Percentiles rank a stretch among this genome's conserved stretches.
Evolutionary conservation across 441 rosid genomes (phyloP).

Genomic region (Raphanus hybrid): DNA sequence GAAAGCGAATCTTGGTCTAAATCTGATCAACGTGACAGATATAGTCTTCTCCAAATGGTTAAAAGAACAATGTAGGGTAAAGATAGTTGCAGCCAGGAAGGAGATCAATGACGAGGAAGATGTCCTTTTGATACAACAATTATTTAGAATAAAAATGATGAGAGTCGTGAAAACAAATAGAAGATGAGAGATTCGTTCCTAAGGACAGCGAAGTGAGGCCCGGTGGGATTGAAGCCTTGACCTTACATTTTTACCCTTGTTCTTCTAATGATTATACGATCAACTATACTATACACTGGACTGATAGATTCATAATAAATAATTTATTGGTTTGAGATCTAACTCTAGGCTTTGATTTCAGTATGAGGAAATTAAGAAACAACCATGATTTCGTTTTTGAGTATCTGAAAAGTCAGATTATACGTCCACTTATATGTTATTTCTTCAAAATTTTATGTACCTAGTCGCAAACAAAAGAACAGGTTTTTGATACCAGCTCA

Average conservation of each 20-base stretch:
- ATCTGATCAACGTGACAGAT: constrained; percentile 1
- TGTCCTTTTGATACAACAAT: constrained; percentile 19
- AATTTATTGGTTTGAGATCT: not conserved
- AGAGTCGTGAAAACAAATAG: constrained; percentile 17
- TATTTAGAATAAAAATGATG: constrained; percentile 28
- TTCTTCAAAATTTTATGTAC: not conserved
- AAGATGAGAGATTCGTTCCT: constrained; percentile 21
- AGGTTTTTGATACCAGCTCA: not conserved
- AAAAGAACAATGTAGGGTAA: constrained; percentile 18
- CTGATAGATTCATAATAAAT: not conserved
- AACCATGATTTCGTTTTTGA: not conserved
- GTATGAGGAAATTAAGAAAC: not conserved
- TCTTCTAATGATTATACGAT: not conserved
- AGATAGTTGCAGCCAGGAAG: constrained; percentile 35
- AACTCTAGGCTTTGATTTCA: not conserved
- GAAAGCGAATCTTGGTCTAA: constrained; percentile 7
- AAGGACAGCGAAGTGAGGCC: constrained; percentile 31
- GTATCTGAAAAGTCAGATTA: not conserved
- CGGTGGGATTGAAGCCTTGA: constrained; percentile 6
- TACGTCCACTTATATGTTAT: not conserved
- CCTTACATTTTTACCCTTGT: constrained; percentile 14
- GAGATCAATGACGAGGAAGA: constrained; percentile 21
- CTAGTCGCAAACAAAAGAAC: not conserved
- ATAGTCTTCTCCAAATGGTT: constrained; percentile 27
- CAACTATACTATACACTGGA: not conserved